phyloP scores from a whole-genome alignment of 2,329 filamentous ascomycete genomes.

The Colletotrichum sp. region DNA sequence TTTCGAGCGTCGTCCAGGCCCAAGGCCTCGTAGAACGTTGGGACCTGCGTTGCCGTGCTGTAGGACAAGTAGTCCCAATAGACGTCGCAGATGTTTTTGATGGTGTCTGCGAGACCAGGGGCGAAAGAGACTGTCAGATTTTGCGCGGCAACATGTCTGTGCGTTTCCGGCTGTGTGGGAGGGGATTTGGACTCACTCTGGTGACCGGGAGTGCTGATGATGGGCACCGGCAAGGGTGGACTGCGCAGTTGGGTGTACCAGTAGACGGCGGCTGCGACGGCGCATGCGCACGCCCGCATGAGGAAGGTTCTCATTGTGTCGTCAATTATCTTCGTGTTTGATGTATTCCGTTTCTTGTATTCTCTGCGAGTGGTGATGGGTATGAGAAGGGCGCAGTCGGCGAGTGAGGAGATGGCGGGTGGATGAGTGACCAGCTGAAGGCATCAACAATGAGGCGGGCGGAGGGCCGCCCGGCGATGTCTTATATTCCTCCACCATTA shows the following conservation, averaged over 20 bases:
- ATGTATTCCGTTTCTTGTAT: neutral
- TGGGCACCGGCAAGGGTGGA: neutral
- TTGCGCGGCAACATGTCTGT: neutral
- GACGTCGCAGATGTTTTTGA: neutral
- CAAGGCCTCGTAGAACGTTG: neutral
- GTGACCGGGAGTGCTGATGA: neutral
- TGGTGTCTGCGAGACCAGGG: neutral
- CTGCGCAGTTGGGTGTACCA: neutral
- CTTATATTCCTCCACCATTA: neutral
- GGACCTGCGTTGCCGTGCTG: neutral
- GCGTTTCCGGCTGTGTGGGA: neutral
- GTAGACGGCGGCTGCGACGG: neutral
- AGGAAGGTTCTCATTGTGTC: neutral
- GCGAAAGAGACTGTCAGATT: neutral
- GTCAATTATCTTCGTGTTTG: neutral
- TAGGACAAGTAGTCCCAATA: neutral
- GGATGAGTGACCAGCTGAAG: neutral
- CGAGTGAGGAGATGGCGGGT: neutral
- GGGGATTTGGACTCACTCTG: neutral
- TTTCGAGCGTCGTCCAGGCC: neutral
- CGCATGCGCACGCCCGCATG: neutral
- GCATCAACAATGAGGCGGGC: neutral
- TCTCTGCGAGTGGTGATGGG: neutral
- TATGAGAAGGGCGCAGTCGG: neutral
- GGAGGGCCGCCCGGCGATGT: neutral